Evolutionary conservation across 2,329 filamentous ascomycete genomes (phyloP), one percentile per base, ranked within the genome.

Genomic region (Aspergillus sp.): DNA sequence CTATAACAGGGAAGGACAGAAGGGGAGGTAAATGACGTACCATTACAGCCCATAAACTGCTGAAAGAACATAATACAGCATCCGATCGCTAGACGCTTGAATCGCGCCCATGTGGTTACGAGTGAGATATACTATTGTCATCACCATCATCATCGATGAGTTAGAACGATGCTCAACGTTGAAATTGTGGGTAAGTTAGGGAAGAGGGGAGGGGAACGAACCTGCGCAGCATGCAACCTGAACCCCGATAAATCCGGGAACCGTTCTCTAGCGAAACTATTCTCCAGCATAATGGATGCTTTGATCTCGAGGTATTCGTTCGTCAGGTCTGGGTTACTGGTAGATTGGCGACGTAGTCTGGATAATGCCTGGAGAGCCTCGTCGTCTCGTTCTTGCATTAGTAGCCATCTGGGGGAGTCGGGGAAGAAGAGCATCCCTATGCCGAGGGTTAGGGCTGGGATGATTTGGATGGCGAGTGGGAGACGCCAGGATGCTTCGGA

Each of bases 351-450:
- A 5, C 57, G 49, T 38, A 61, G 45, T 2, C 28, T 61, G 9
- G 54, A 61, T 3, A 65, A 69, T 32, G 67, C 66, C 39, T 64
- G 49, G 13, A 66, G 48, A 28, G 68, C 55, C 39, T 70, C 62
- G 47, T 70, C 67, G 53, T 72, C 66, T 3, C 70, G 63, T 50
- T 70, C 57, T 61, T 53, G 59, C 41, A 72, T 54, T 15, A 71
- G 60, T 39, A 70, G 63, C 13, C 84, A 87, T 23, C 85, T 78
- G 0, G 85, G 85, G 0, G 84, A 85, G 58, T 82, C 85, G 0
- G 85, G 85, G 61, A 85, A 78, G 69, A 84, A 83, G 5, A 76
- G 30, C 66, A 80, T 78, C 8, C 77, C 77, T 2, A 74, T 60
- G 3, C 77, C 74, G 1, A 80, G 65, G 15, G 74, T 65, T 0